phyloP scores from a whole-genome alignment of 1,284 basidiomycete genomes.

The Cryptococcus neoformans region DNA sequence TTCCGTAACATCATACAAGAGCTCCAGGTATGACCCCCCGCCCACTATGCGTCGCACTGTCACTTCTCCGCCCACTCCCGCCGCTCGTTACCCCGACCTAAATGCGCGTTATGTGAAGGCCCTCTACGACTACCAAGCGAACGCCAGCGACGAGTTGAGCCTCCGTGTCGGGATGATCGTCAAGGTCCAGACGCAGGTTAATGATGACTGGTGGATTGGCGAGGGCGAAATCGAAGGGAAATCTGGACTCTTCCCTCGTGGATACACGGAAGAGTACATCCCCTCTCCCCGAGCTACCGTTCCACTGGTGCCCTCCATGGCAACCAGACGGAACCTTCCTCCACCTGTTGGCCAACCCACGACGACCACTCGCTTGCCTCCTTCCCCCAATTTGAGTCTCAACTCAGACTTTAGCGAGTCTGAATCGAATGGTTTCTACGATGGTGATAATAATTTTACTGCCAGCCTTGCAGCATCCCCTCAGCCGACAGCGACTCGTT shows the following conservation, averaged over 20 bases:
- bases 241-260: slow-evolving; percentile 71
- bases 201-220: slow-evolving; percentile 50
- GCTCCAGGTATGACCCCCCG: slow-evolving; percentile 11
- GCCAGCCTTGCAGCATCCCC: slow-evolving; percentile 20
- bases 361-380: slow-evolving; percentile 6
- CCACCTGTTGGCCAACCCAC: slow-evolving; percentile 7
- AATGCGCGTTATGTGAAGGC: slow-evolving; percentile 56
- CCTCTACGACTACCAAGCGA: slow-evolving; percentile 66
- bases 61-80: slow-evolving; percentile 26
- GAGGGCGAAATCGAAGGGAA: slow-evolving; percentile 50
- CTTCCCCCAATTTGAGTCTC: slow-evolving; percentile 12
- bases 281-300: slow-evolving; percentile 24
- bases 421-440: slow-evolving; percentile 20
- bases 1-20: slow-evolving; percentile 7
- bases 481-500: slow-evolving; percentile 14
- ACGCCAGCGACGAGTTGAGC: slow-evolving; percentile 65
- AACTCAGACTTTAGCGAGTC: slow-evolving; percentile 24
- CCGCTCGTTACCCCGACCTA: slow-evolving; percentile 10
- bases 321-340: slow-evolving; percentile 10
- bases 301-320: slow-evolving; percentile 23
- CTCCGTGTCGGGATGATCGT: slow-evolving; percentile 71
- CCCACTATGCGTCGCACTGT: slow-evolving; percentile 30
- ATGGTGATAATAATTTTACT: slow-evolving; percentile 27
- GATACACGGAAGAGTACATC: slow-evolving; percentile 61
- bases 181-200: slow-evolving; percentile 66